Evolutionary conservation across 805 yeast genomes (phyloP).

Genomic region (Metschnikowia lunata): DNA sequence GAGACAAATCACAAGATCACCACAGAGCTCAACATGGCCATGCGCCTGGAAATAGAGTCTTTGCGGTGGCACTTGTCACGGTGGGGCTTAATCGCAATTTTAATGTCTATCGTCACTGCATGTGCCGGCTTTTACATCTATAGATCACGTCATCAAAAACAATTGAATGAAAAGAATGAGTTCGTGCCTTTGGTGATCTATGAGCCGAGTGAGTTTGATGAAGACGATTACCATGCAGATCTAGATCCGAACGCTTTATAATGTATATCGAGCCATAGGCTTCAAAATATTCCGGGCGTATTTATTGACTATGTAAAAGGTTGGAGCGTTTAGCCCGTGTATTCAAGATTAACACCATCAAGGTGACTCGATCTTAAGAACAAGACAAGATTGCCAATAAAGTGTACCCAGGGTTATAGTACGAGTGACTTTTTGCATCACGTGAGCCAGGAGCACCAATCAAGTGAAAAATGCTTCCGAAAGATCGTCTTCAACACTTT

Average conservation of each 20-base stretch:
- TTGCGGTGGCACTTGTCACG: slow-evolving; percentile 92
- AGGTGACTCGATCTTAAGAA: too few relatives aligned
- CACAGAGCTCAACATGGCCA: slow-evolving; percentile 73
- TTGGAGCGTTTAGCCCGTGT: too few relatives aligned
- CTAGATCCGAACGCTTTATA: slow-evolving; percentile 33
- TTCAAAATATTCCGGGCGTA: too few relatives aligned
- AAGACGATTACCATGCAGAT: slow-evolving; percentile 53
- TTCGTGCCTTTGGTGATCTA: slow-evolving; percentile 41
- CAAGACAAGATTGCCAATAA: too few relatives aligned
- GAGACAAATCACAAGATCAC: slow-evolving; percentile 82
- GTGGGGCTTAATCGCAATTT: slow-evolving; percentile 75
- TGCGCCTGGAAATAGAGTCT: slow-evolving; percentile 82
- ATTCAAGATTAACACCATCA: too few relatives aligned
- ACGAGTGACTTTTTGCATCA: too few relatives aligned
- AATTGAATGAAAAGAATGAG: slow-evolving; percentile 24
- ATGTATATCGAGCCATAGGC: neutral
- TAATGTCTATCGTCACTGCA: slow-evolving; percentile 56
- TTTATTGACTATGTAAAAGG: too few relatives aligned
- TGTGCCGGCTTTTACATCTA: slow-evolving; percentile 51
- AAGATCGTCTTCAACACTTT: too few relatives aligned
- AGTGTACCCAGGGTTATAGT: too few relatives aligned
- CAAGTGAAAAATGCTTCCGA: too few relatives aligned
- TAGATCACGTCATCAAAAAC: slow-evolving; percentile 22
- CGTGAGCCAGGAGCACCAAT: too few relatives aligned
- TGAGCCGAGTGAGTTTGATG: slow-evolving; percentile 49